Percentiles rank a stretch among this genome's conserved stretches.
Conservation (phyloP, 306 rosid genomes). For the Cajanus cajan region DNA sequence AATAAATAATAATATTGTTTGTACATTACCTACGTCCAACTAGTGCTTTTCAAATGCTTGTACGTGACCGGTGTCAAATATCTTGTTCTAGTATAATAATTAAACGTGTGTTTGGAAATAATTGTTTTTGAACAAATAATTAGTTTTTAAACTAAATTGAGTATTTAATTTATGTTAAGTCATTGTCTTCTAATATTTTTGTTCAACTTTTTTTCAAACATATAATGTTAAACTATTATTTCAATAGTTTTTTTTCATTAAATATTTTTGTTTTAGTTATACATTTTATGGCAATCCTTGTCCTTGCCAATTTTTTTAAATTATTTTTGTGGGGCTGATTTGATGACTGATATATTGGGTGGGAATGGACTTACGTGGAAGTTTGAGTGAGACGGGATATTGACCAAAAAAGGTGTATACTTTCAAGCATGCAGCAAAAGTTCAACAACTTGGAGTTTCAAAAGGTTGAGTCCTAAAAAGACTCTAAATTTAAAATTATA, state of each 20-base stretch:
- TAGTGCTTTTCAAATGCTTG: background rate
- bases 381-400: slow-evolving; percentile 3
- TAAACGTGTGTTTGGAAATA: background rate
- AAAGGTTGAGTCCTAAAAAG: background rate
- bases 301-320: background rate
- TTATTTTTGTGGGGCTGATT: background rate
- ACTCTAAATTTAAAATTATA: background rate
- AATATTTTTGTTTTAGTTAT: background rate
- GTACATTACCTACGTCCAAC: background rate
- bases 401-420: background rate
- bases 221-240: background rate
- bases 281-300: background rate
- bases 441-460: background rate
- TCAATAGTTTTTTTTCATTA: background rate
- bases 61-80: background rate
- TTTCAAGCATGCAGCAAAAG: slow-evolving; percentile 4
- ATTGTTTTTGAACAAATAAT: background rate
- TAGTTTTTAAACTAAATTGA: background rate
- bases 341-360: background rate
- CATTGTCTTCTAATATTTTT: background rate
- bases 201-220: background rate
- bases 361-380: slow-evolving; percentile 17
- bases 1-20: background rate
- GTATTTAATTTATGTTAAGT: background rate
- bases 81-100: background rate